These are phyloP conservation scores for Bacterosira constricta DNA, from an alignment of 108 stramenopile species.

Conservation along the genomic window DNA sequence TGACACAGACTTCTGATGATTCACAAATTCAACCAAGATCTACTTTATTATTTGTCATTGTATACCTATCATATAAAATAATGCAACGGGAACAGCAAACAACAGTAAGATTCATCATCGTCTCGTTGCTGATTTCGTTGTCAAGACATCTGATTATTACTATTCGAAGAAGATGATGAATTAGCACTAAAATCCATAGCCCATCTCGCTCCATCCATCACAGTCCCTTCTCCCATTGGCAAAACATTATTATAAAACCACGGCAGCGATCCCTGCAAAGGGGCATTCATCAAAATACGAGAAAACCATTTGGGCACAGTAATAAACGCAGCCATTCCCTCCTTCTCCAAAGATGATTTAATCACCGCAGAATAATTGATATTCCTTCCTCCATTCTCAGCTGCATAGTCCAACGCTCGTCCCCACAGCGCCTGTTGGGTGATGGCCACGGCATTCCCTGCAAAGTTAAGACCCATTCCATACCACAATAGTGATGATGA, in stretches of 20 bases:
- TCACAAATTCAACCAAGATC: no score
- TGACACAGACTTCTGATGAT: no score
- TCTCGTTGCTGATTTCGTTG: not conserved
- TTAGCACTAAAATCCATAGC: no score
- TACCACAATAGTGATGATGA: slow-evolving; percentile 67
- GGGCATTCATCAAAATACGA: slow-evolving; percentile 83
- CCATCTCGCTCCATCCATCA: slow-evolving; percentile 35
- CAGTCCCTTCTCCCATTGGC: slow-evolving; percentile 66
- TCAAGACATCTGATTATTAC: not conserved
- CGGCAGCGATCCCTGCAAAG: slow-evolving; percentile 68
- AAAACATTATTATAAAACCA: slow-evolving; percentile 86
- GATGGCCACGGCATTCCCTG: slow-evolving; percentile 75
- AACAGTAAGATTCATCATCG: no score
- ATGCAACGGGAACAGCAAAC: no score
- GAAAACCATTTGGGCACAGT: slow-evolving; percentile 74
- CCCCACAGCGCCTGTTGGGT: slow-evolving; percentile 85
- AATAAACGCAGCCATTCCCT: slow-evolving; percentile 75
- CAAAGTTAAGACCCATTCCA: slow-evolving; percentile 76
- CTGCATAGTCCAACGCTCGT: slow-evolving; percentile 59
- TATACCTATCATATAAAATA: no score
- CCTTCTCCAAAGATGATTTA: slow-evolving; percentile 44
- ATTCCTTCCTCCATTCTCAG: slow-evolving; percentile 30
- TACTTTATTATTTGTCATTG: no score
- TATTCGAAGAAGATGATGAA: not conserved
- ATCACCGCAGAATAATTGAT: slow-evolving; percentile 60